A percentile compares a stretch with the other conserved stretches of the same genome.
phyloP scores from a whole-genome alignment of 129 eudicot genomes.

The Flaveria ramosissima region DNA sequence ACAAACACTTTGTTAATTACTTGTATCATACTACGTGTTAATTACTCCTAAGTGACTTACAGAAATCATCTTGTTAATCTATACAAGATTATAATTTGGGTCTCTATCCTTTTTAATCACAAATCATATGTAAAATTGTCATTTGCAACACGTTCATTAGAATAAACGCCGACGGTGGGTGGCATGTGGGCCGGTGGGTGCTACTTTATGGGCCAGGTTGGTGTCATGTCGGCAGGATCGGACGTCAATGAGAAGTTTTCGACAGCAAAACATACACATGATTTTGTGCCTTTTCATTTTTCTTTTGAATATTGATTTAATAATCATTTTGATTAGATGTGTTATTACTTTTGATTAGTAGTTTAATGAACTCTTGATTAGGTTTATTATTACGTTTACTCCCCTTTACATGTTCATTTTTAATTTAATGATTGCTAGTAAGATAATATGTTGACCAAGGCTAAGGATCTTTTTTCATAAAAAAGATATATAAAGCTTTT shows the following conservation, averaged over 20 bases:
- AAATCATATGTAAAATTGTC: too few species aligned
- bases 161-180: background rate
- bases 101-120: background rate
- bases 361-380: too few species aligned
- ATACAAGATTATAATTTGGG: background rate
- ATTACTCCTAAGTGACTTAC: background rate
- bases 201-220: background rate
- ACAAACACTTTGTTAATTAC: background rate
- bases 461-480: too few species aligned
- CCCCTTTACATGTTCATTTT: too few species aligned
- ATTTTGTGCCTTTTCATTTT: background rate
- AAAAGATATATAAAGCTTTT: too few species aligned
- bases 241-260: slow-evolving; percentile 3
- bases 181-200: slow-evolving; percentile 20
- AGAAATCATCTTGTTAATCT: background rate
- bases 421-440: too few species aligned
- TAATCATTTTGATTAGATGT: too few species aligned
- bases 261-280: background rate
- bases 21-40: background rate
- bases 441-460: too few species aligned
- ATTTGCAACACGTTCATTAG: background rate
- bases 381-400: too few species aligned
- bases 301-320: background rate
- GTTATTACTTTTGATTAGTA: too few species aligned
- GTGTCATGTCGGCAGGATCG: slow-evolving; percentile 8